Evolutionary conservation across 176 grass and related monocot genomes (phyloP).

Genomic region (Aegilops speltoides): DNA sequence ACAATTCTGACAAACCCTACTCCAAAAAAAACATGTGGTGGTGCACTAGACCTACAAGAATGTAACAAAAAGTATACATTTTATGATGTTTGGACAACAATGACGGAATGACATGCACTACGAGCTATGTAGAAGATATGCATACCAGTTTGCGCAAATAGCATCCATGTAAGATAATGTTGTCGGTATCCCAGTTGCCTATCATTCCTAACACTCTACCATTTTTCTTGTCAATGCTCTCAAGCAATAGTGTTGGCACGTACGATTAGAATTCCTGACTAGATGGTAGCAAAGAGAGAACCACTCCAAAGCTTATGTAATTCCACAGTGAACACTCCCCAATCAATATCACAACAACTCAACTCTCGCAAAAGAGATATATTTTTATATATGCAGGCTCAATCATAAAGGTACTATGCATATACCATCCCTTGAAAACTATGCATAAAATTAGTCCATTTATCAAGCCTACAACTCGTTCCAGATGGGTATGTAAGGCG

Average conservation of each 20-base stretch:
- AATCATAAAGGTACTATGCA: conserved; percentile 55
- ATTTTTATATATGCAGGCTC: conserved; percentile 51
- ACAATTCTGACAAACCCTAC: no score
- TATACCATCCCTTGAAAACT: no score
- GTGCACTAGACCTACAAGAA: no score
- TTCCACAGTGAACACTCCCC: conserved; percentile 61
- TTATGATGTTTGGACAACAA: no score
- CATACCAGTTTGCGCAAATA: neutral
- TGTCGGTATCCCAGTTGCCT: neutral
- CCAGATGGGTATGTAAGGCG: no score
- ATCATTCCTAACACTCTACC: neutral
- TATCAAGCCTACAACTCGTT: no score
- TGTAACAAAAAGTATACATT: no score
- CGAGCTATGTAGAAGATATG: neutral
- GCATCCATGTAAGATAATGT: neutral
- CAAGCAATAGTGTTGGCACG: neutral
- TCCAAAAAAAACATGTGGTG: no score
- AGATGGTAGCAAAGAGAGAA: neutral
- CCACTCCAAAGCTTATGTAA: no score
- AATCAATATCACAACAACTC: conserved; percentile 52
- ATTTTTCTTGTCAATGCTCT: neutral
- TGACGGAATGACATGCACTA: no score
- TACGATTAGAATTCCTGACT: neutral
- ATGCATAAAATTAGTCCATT: no score
- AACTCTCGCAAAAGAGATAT: conserved; percentile 57